Base-by-base conservation (phyloP, 805 yeast genomes). In the Schwanniomyces occidentalis region DNA sequence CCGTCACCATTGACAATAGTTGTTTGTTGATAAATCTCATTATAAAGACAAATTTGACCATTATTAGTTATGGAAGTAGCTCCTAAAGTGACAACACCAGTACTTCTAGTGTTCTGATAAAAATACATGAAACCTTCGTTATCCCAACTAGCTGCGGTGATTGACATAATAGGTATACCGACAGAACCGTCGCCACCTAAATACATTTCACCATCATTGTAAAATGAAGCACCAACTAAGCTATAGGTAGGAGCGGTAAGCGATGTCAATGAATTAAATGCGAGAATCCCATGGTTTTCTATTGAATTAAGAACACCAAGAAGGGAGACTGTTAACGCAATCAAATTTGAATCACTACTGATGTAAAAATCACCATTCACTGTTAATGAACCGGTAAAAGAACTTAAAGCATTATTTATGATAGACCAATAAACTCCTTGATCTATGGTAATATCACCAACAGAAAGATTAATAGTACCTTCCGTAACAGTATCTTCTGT, bases 41-140 rank as follows among this genome's bases (percentile, higher is more conserved):
- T 56, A 32, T 38, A 21, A 27, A 60, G 48, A 45, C 64, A 58
- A 31, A 56, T 51, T 16, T 44, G 44, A 33, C 62, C 62, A 24
- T 42, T 19, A 30, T 56, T 56, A 3, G 36, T 32, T 16, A 41
- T 44, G 10, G 41, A 17, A 16, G 40, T 15, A 16, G 38, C 27
- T 23, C 57, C 58, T 39, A 44, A 51, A 24, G 32, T 40, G 36
- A 46, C 56, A 30, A 42, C 16, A 30, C 54, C 56, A 9, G 44
- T 27, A 22, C 48, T 41, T 39, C 57, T 51, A n/a, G 31, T 26
- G 8, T 39, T 37, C 37, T 56, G 58, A 31, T 37, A 39, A 38
- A 54, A 54, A 23, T 38, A 42, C 27, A 56, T 44, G 4, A 46
- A 22, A 36, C 59, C 59, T 7, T 45, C 40, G 42, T 56, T 54